Base-by-base conservation (phyloP, 2,329 filamentous ascomycete species). In the Curvularia hawaiiensis region DNA sequence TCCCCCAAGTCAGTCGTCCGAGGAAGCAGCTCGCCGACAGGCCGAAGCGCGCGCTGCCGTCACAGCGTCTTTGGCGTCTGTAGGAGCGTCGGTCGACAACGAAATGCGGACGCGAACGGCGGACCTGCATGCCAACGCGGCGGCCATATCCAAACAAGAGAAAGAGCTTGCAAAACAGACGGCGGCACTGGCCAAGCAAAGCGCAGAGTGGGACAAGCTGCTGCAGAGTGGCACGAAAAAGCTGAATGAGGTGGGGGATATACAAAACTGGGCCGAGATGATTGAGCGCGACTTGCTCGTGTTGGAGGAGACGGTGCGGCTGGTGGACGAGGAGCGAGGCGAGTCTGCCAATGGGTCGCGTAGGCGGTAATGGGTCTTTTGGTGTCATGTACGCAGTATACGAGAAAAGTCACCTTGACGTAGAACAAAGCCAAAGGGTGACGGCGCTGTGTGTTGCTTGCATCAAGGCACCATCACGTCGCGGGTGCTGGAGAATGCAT, bases 241-340 rank as follows among this genome's bases (percentile, higher is more conserved):
- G 69, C 79, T 94, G 58, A 93, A 92, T 78, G 90, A 92, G 80
- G 80, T 92, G 60, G 90, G 90, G 24, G 88, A 92, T 72, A 85
- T 94, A 71, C 90, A 94, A 81, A 93, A 93, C 75, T 95, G 90
- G 90, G 90, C 90, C 22, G 91, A 95, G 82, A 86, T 92, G 77
- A 80, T 94, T 69, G 90, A 78, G 59, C 64, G 76, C 46, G 76
- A 78, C 49, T 46, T 78, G 57, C 43, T 78, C 52, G 75, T 78
- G 39, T 52, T 78, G 59, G 76, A 78, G 61, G 76, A 78, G 62
- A 78, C 76, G 24, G 46, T 77, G 51, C 64, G 75, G 52, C 52
- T 78, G 61, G 75, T 70, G 10, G 75, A 78, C 45, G 65, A 56
- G 38, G 51, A 63, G 52, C 63, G 54, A 28, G 65, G 52, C 3